phyloP scores from a whole-genome alignment of 2,329 filamentous ascomycete genomes.

The Colletotrichum sp. region DNA sequence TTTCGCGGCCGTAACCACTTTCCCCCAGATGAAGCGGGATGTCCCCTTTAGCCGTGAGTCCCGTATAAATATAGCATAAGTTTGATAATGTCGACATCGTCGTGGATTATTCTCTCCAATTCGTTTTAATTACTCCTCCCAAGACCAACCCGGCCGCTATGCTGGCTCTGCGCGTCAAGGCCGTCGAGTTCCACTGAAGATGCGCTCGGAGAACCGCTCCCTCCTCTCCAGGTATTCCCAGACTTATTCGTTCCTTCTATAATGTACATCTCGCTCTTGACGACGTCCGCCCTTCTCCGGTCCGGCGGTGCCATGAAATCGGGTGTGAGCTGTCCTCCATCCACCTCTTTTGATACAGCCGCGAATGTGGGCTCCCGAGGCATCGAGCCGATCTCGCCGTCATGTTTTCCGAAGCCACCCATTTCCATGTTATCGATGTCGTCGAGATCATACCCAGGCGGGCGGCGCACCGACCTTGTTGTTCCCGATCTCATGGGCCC shows the following conservation, averaged over 20 bases:
- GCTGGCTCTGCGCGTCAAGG: constrained; percentile 25
- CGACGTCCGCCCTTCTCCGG: neutral
- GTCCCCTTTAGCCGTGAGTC: neutral
- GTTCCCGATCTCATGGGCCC: constrained; percentile 33
- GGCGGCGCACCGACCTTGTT: constrained; percentile 28
- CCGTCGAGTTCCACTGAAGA: constrained; percentile 26
- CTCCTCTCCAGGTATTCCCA: constrained; percentile 10
- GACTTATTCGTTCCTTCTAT: constrained; percentile 33
- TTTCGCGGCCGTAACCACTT: neutral
- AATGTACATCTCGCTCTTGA: constrained; percentile 40
- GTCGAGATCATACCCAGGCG: constrained; percentile 38
- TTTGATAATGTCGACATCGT: neutral
- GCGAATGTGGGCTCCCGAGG: neutral
- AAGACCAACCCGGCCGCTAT: constrained; percentile 23
- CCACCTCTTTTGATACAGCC: neutral
- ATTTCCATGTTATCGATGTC: constrained; percentile 43
- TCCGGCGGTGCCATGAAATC: neutral
- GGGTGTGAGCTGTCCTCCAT: neutral
- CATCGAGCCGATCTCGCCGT: neutral
- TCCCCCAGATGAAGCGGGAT: neutral
- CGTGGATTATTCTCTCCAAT: neutral
- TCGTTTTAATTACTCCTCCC: neutral
- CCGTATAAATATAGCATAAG: neutral
- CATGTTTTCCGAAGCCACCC: neutral
- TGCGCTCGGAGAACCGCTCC: constrained; percentile 28